phyloP scores from a whole-genome alignment of 2,329 filamentous ascomycete species.

The Chaetomium strumarium region DNA sequence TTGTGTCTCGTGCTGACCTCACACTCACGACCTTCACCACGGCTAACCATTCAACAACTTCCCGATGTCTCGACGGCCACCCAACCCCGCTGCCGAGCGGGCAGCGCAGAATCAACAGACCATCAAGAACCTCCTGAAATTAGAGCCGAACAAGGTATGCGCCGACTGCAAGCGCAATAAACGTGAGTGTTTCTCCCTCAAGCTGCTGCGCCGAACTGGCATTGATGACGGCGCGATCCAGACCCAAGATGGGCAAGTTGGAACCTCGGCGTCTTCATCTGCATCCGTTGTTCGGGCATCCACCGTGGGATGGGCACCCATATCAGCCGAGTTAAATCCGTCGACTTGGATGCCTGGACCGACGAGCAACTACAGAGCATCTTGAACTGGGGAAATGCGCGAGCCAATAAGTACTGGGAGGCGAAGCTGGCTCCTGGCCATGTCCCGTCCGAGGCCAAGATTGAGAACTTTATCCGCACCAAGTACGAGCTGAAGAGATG shows the following conservation, averaged over 20 bases:
- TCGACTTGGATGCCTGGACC: constrained; percentile 97
- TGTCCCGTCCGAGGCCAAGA: constrained; percentile 92
- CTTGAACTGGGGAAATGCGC: constrained; percentile 88
- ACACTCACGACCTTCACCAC: neutral
- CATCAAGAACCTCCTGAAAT: constrained; percentile 89
- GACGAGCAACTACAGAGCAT: constrained; percentile 96
- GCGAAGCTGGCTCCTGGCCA: constrained; percentile 86
- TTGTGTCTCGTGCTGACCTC: neutral
- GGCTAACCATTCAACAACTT: neutral
- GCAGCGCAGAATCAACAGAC: constrained; percentile 85
- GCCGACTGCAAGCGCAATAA: constrained; percentile 99
- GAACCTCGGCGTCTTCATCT: constrained; percentile 96
- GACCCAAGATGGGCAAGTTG: constrained; percentile 98
- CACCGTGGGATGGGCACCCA: constrained; percentile 98
- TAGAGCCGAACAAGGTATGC: constrained; percentile 94
- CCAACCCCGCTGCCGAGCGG: constrained; percentile 73
- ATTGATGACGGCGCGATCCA: constrained; percentile 32
- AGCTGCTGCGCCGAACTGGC: neutral
- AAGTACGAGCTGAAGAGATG: constrained; percentile 99
- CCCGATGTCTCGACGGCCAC: constrained; percentile 69
- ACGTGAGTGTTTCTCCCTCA: constrained; percentile 46
- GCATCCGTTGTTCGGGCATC: constrained; percentile 97
- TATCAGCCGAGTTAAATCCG: constrained; percentile 95
- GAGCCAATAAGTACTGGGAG: constrained; percentile 99
- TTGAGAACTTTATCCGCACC: constrained; percentile 98